Conservation (phyloP, 495 filamentous ascomycete species). For the Penicillium arizonense region DNA sequence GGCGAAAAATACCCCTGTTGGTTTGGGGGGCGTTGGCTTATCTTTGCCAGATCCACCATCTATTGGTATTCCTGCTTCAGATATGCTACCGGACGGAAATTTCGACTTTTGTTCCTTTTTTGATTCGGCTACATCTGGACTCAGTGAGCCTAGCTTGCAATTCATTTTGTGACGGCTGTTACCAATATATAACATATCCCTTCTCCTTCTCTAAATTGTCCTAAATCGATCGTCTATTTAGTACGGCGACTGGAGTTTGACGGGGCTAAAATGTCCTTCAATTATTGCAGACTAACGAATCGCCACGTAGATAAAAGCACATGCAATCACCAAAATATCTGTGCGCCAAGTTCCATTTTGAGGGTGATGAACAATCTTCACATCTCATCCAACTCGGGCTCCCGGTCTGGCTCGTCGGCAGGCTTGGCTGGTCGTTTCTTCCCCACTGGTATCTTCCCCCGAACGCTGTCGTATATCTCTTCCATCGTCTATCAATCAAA, state of each 20-base stretch:
- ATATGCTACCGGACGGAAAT: background rate
- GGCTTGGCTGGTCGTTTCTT: background rate
- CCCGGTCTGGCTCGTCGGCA: background rate
- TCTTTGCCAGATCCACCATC: background rate
- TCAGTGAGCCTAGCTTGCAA: background rate
- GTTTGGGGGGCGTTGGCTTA: background rate
- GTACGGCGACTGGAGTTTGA: too few relatives aligned
- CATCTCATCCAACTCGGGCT: background rate
- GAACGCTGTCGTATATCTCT: background rate
- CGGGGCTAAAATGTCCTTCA: too few relatives aligned
- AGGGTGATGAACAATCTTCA: background rate
- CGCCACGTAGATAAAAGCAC: too few relatives aligned
- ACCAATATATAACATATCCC: background rate
- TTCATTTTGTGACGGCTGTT: background rate
- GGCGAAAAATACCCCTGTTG: background rate
- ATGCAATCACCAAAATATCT: too few relatives aligned
- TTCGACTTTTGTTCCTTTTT: slow-evolving; percentile 18
- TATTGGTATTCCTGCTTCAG: background rate
- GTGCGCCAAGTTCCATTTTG: too few relatives aligned
- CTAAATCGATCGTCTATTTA: too few relatives aligned
- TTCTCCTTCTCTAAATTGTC: background rate
- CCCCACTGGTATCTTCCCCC: background rate
- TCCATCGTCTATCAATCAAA: background rate
- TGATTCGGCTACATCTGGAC: background rate
- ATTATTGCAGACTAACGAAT: too few relatives aligned